Evolutionary conservation across 352 stramenopile species (phyloP).

Genomic region (Phytophthora agathidicida): DNA sequence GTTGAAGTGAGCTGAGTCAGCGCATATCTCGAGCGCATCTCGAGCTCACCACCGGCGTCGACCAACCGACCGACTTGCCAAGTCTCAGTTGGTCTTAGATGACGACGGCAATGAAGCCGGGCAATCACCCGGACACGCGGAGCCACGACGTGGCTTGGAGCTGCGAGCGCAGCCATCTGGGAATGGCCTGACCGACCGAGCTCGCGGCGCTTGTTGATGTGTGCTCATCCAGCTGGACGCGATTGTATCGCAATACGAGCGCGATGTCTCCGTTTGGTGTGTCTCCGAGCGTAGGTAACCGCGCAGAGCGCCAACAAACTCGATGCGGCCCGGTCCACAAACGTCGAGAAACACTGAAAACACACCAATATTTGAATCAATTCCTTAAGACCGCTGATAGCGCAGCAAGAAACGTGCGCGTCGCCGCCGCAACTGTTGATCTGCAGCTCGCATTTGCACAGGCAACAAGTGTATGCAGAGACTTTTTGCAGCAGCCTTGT

Average conservation of each 20-base stretch:
- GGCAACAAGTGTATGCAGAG: constrained; percentile 11
- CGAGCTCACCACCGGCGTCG: background rate
- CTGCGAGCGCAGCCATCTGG: constrained; percentile 17
- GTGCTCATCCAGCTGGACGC: constrained; percentile 25
- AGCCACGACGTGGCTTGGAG: constrained; percentile 19
- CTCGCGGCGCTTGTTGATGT: constrained; percentile 24
- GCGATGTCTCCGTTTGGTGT: background rate
- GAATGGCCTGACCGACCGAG: constrained; percentile 17
- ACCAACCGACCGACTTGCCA: no score
- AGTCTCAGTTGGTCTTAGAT: no score
- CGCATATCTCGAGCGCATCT: constrained; percentile 4
- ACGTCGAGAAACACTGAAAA: constrained; percentile 5
- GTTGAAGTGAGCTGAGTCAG: constrained; percentile 26
- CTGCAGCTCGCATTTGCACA: constrained; percentile 19
- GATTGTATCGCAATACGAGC: constrained; percentile 12
- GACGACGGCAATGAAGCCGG: constrained; percentile 9
- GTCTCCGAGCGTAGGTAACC: constrained; percentile 24
- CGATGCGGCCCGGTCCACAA: constrained; percentile 3
- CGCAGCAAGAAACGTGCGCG: constrained; percentile 19
- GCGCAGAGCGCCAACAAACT: constrained; percentile 15
- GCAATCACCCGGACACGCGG: constrained; percentile 12
- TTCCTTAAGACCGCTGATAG: constrained; percentile 10
- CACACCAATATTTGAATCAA: constrained; percentile 20
- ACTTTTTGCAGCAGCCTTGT: background rate
- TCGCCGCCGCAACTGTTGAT: constrained; percentile 3